Evolutionary conservation across 805 yeast genomes (phyloP).

Genomic region (Metschnikowia noctiluminum): DNA sequence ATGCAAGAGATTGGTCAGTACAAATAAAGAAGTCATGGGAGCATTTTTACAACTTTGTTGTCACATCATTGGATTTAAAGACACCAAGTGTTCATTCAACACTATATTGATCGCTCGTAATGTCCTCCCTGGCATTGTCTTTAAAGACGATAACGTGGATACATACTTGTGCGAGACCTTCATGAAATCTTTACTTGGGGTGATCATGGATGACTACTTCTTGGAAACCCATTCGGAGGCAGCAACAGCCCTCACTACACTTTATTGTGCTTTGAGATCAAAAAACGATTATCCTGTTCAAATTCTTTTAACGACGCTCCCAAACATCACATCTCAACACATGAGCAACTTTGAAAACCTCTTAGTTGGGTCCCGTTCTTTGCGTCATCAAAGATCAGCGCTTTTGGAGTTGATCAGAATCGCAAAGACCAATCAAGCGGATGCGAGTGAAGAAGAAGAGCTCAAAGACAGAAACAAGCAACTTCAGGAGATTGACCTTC

Average conservation of each 20-base stretch:
- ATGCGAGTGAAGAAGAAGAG: conserved; percentile 28
- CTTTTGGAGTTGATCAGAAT: conserved; percentile 71
- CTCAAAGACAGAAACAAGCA: conserved; percentile 52
- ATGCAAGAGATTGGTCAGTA: conserved; percentile 63
- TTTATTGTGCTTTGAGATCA: conserved; percentile 70
- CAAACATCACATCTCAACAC: conserved; percentile 53
- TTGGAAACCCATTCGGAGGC: conserved; percentile 89
- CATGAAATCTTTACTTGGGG: conserved; percentile 63
- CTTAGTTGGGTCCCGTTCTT: conserved; percentile 59
- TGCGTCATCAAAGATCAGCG: conserved; percentile 77
- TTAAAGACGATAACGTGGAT: conserved; percentile 74
- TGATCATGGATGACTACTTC: conserved; percentile 71
- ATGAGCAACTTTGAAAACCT: conserved; percentile 62
- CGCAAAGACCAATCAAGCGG: conserved; percentile 43
- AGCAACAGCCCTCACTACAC: conserved; percentile 78
- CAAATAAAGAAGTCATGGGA: conserved; percentile 63
- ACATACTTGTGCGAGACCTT: conserved; percentile 60
- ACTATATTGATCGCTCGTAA: conserved; percentile 78
- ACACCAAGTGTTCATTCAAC: conserved; percentile 89
- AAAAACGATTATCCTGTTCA: conserved; percentile 69
- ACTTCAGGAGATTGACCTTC: conserved; percentile 44
- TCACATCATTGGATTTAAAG: conserved; percentile 78
- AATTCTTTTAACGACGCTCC: conserved; percentile 51
- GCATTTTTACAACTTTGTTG: conserved; percentile 73
- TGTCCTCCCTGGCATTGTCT: conserved; percentile 63